phyloP scores from a whole-genome alignment of 2,329 filamentous ascomycete genomes.

The Epichloe coenophiala region DNA sequence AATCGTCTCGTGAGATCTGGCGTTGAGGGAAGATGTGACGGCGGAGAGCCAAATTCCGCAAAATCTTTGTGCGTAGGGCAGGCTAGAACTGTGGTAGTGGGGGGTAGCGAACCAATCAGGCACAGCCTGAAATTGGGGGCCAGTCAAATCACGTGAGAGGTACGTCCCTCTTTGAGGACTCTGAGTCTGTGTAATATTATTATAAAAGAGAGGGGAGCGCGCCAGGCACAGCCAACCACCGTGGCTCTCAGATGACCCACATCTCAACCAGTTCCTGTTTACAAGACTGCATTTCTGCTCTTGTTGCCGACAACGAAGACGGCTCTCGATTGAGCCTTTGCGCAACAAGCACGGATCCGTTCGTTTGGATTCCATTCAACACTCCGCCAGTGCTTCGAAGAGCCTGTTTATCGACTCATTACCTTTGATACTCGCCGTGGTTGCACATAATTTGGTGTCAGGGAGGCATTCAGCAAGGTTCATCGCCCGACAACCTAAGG shows the following conservation, averaged over 20 bases:
- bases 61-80: constrained; percentile 31
- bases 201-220: neutral
- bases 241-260: constrained; percentile 1
- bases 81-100: constrained; percentile 21
- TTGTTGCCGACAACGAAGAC: neutral
- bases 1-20: constrained; percentile 27
- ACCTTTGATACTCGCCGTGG: neutral
- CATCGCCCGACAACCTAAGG: neutral
- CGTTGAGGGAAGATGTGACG: constrained; percentile 24
- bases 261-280: constrained; percentile 2
- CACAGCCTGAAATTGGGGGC: constrained; percentile 3
- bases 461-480: neutral
- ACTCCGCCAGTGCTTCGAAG: neutral
- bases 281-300: constrained; percentile 1
- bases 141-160: constrained; percentile 13
- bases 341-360: neutral
- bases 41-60: constrained; percentile 24
- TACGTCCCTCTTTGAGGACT: constrained; percentile 3
- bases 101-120: constrained; percentile 24
- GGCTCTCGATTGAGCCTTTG: neutral
- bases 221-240: neutral
- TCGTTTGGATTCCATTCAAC: neutral
- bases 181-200: neutral
- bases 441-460: neutral
- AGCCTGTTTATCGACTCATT: neutral